A percentile compares a stretch with the other conserved stretches of the same genome.
These are phyloP conservation scores for Jatropha curcas DNA, from an alignment of 345 rosid genomes.

Conservation along the genomic window DNA sequence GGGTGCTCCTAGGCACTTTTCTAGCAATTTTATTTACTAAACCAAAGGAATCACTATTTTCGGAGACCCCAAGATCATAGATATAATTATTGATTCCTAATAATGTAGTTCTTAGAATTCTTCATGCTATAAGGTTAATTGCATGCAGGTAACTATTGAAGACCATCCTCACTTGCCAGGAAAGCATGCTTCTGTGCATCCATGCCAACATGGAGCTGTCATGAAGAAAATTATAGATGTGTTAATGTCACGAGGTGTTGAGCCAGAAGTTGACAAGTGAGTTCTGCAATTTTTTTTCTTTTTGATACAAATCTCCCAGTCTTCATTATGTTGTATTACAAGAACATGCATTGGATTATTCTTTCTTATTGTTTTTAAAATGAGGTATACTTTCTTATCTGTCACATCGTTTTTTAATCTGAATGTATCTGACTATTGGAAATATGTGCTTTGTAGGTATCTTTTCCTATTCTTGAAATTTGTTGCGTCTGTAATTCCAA, in stretches of 20 bases:
- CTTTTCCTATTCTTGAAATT: conserved; percentile 92
- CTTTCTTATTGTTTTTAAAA: too few relatives aligned
- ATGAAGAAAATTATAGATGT: conserved; percentile 99
- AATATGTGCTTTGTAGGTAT: conserved; percentile 48
- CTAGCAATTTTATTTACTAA: not conserved
- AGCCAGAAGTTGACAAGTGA: conserved; percentile 99
- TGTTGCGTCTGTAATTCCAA: conserved; percentile 91
- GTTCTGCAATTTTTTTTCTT: conserved; percentile 7
- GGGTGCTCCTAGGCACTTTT: not conserved
- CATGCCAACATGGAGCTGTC: conserved; percentile 97
- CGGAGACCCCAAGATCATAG: not conserved
- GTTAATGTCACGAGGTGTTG: conserved; percentile 90
- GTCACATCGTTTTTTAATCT: not conserved
- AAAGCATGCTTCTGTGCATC: conserved; percentile 99
- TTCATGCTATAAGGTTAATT: not conserved
- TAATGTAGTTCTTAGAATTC: not conserved
- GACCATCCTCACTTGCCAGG: conserved; percentile 98
- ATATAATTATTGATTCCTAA: not conserved
- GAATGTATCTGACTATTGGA: not conserved
- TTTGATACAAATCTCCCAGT: not conserved
- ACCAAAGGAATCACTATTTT: not conserved
- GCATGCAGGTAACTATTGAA: conserved; percentile 82
- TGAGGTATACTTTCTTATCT: not conserved
- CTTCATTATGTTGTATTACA: not conserved
- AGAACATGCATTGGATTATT: not conserved